These are phyloP conservation scores for Erucastrum elatum DNA, from an alignment of 345 rosid genomes.

Conservation along the genomic window DNA sequence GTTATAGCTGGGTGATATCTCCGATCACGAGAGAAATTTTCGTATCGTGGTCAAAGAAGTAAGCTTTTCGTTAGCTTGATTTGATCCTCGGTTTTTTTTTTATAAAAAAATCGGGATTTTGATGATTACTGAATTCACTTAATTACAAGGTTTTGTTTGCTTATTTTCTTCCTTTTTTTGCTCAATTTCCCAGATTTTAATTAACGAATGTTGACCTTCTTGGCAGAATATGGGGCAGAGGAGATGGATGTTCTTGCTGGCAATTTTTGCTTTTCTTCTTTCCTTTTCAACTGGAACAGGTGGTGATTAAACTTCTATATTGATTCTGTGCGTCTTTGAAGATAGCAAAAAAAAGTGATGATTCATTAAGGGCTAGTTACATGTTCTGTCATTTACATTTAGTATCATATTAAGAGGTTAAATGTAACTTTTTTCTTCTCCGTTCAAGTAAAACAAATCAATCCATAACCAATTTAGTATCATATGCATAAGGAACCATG, in stretches of 20 bases:
- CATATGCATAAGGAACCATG: conserved; percentile 12
- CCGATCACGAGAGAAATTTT: not conserved
- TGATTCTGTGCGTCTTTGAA: not conserved
- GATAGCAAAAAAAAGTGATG: too few relatives aligned
- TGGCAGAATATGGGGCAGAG: conserved; percentile 52
- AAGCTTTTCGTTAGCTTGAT: not conserved
- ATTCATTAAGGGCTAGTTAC: not conserved
- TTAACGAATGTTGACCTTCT: not conserved
- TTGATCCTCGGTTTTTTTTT: not conserved
- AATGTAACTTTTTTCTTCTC: not conserved
- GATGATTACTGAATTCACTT: not conserved
- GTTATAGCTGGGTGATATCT: not conserved
- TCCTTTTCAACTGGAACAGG: conserved; percentile 49
- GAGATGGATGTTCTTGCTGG: conserved; percentile 37
- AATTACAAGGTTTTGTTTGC: too few relatives aligned
- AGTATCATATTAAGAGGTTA: too few relatives aligned
- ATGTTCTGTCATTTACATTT: not conserved
- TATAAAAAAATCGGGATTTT: not conserved
- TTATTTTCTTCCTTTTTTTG: not conserved
- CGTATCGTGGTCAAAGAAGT: not conserved
- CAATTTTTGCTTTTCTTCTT: conserved; percentile 38
- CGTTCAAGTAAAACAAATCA: not conserved
- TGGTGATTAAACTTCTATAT: conserved; percentile 3
- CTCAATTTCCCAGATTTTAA: not conserved
- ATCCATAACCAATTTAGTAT: not conserved